A percentile compares a stretch with the other conserved stretches of the same genome.
These are phyloP conservation scores for Cucumis sativus DNA, from an alignment of 306 rosid species.

Conservation along the genomic window DNA sequence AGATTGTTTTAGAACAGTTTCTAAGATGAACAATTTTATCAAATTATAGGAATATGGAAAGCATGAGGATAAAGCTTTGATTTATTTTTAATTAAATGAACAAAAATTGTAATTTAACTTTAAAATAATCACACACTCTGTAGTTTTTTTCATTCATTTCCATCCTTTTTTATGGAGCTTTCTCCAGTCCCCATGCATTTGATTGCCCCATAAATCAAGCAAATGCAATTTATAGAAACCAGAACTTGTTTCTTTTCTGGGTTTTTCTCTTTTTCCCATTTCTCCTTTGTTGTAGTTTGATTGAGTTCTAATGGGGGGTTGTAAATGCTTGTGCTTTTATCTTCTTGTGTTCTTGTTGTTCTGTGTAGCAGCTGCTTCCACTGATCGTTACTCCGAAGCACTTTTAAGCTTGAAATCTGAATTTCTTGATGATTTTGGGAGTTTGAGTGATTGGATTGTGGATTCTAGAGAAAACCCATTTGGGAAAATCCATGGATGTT, in stretches of 20 bases:
- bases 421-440: conserved; percentile 33
- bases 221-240: conserved; percentile 16
- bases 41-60: too few species aligned
- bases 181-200: conserved; percentile 82
- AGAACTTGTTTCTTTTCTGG: conserved; percentile 28
- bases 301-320: conserved; percentile 60
- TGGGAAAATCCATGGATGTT: conserved; percentile 50
- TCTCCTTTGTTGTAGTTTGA: too few species aligned
- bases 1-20: too few species aligned
- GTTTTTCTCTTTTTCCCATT: conserved; percentile 22
- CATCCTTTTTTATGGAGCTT: conserved; percentile 25
- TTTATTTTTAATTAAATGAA: too few species aligned
- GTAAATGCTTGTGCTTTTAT: conserved; percentile 24
- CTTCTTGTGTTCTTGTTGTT: conserved; percentile 31
- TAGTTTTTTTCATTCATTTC: conserved; percentile 22
- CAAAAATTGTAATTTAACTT: too few species aligned
- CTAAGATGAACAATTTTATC: too few species aligned
- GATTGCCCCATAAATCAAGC: conserved; percentile 26
- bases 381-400: conserved; percentile 56
- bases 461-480: conserved; percentile 27
- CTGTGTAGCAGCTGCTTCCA: conserved; percentile 28
- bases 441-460: conserved; percentile 54
- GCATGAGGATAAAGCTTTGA: too few species aligned
- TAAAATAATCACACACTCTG: not conserved
- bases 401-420: conserved; percentile 72